Base-by-base conservation (phyloP, 192 early-diverging fungal species). In the Coemansia sp. region DNA sequence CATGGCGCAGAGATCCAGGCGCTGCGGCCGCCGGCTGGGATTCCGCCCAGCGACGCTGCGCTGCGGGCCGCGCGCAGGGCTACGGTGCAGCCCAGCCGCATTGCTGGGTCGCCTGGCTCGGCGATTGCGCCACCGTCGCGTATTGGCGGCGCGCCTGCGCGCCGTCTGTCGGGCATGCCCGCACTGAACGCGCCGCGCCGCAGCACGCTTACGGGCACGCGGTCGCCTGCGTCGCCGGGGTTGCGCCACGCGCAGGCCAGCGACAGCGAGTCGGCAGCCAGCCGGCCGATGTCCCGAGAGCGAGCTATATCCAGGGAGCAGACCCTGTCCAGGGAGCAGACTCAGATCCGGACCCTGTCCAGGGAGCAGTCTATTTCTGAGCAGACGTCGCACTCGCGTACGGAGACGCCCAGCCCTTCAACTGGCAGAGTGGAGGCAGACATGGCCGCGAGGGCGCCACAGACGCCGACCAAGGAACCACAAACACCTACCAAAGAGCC, bases 1-100 rank as follows among this genome's bases (percentile, higher is more conserved):
- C 68, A 71, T 30, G 68, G 68, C 2, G 32, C 68, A 0, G 68
- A 71, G 38, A 55, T 64, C 23, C 66, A 69, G 54, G 38, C 55
- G 28, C 55, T 58, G 4, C 55, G 55, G 28, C 40, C 67, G 5
- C 49, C 60, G 14, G 27, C 5, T 24, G 11, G 49, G 9, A 31
- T 47, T 6, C 14, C 60, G 1, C 18, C 30, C 18, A 61, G 57
- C 1, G 24, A 31, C 10, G 67, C 63, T 58, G 67, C 61, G 6
- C 25, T 63, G 44, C 46, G 61, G 24, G 52, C 58, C 9, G 60
- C 60, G 5, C 60, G 69, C 14, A 38, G 69, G 19, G 51, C 62
- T 0, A 56, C 69, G 12, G 56, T 46, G 27, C 54, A 60, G 58
- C 69, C 69, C 14, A 58, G 63, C 27, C 49, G 69, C 23, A 44